Evolutionary conservation across 768 basidiomycete species (phyloP), one percentile per base, ranked within the genome.

Genomic region (Leccinum imitatum): DNA sequence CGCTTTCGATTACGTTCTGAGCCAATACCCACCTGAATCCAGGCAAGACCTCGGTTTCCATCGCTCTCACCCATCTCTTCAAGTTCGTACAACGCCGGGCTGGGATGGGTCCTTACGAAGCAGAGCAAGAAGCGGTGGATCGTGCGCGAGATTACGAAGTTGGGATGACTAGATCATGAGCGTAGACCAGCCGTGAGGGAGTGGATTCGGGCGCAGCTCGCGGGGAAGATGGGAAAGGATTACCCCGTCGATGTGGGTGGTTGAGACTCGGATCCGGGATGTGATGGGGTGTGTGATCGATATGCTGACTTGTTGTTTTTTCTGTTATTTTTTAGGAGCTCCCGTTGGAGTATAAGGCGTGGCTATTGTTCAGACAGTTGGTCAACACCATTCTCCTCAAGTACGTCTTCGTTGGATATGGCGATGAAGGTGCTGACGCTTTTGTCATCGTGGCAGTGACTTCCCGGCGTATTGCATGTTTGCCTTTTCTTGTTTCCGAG

Each of bases 121-220:
- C 97, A 99, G 76, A 96, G 93, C 80, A 95, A 96, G 79, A 87
- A 86, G 76, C 89, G 85, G 68, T 98, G 93, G 91, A 92, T 99
- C 65, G 94, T 97, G 52, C 80, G 85, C 31, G 84, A 89, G 66
- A 80, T 98, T 1, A 84, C 90, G 58, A 78, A 81, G 4, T 76
- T 86, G 23, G 96, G 93, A 4, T 98, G 95, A 95, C 83, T 99
- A n/a, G 94, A 98, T 71, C 79, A 80, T 63, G 69, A 79, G 50
- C 80, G 87, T 21, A 75, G 79, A 23, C 91, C 93, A 0, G 73
- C 67, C 7, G 77, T 91, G 59, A 81, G 90, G 59, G 68, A 79
- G 48, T 99, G 97, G 97, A 92, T 97, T 68, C 82, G 87, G 62
- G 81, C 81, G 53, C 94, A 98, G 68, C 81, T 98, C 2, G 85